Percentiles rank a stretch among this genome's conserved stretches.
Conservation (phyloP, 2,329 filamentous ascomycete genomes). For the Aspergillus aculeatus region DNA sequence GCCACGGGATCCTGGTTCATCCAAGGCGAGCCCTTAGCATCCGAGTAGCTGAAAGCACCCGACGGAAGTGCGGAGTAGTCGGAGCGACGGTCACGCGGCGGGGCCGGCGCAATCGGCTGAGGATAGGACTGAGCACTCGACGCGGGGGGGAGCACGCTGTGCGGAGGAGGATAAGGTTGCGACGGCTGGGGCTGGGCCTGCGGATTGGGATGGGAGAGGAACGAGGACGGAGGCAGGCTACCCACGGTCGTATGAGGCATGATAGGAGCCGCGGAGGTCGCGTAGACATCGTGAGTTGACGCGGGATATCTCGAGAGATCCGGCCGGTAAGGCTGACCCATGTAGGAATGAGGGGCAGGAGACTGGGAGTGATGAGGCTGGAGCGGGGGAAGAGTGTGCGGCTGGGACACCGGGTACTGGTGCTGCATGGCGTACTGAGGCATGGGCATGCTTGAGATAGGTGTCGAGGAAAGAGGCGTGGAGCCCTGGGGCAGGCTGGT, state of each 20-base stretch:
- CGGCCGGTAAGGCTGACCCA: constrained; percentile 43
- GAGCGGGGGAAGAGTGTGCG: constrained; percentile 47
- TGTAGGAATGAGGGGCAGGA: constrained; percentile 41
- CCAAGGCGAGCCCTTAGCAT: constrained; percentile 56
- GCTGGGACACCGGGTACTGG: constrained; percentile 45
- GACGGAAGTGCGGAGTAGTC: constrained; percentile 69
- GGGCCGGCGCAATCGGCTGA: constrained; percentile 73
- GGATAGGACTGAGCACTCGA: constrained; percentile 68
- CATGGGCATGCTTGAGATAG: constrained; percentile 48
- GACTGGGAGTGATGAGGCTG: constrained; percentile 48
- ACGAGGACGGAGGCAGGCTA: constrained; percentile 44
- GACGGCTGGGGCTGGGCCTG: constrained; percentile 39
- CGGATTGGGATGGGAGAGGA: constrained; percentile 43
- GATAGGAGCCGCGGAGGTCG: constrained; percentile 42
- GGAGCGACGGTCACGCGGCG: constrained; percentile 50
- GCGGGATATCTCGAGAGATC: constrained; percentile 46
- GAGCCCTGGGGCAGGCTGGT: constrained; percentile 47
- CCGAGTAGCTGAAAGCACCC: constrained; percentile 60
- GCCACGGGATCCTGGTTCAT: constrained; percentile 41
- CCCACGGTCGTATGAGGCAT: constrained; percentile 44
- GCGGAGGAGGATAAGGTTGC: constrained; percentile 41
- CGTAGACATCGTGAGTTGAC: constrained; percentile 45
- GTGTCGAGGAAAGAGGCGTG: constrained; percentile 45
- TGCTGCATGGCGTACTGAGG: constrained; percentile 49
- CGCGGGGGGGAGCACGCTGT: constrained; percentile 64